These are phyloP conservation scores for Hypoxylon sp. DNA, from an alignment of 2,329 filamentous ascomycete genomes.

Conservation along the genomic window DNA sequence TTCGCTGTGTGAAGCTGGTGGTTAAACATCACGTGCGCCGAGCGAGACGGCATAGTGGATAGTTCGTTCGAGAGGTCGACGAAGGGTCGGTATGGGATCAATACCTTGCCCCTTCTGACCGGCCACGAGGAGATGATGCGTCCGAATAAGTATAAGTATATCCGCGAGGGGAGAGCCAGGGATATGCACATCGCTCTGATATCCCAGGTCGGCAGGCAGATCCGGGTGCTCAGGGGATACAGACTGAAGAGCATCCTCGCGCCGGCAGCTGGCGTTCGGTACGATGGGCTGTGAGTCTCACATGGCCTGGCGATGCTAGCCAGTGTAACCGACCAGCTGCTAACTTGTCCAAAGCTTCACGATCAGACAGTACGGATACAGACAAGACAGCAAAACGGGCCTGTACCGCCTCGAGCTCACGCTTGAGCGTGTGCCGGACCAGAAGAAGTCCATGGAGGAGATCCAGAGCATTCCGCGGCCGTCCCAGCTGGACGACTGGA, in stretches of 20 bases:
- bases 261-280: constrained; percentile 65
- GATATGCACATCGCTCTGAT: constrained; percentile 65
- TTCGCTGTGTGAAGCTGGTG: constrained; percentile 62
- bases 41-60: constrained; percentile 66
- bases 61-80: constrained; percentile 60
- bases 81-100: constrained; percentile 60
- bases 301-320: neutral
- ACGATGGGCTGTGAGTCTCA: constrained; percentile 67
- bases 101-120: constrained; percentile 63
- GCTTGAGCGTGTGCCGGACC: constrained; percentile 59
- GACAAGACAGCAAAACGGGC: constrained; percentile 55
- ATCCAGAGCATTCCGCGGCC: constrained; percentile 63
- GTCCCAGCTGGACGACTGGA: constrained; percentile 69
- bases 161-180: constrained; percentile 56
- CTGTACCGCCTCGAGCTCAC: constrained; percentile 60
- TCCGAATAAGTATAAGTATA: constrained; percentile 57
- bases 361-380: constrained; percentile 62
- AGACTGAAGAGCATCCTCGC: constrained; percentile 64
- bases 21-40: constrained; percentile 67
- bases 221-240: constrained; percentile 66
- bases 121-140: constrained; percentile 62
- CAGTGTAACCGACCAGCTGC: neutral
- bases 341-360: constrained; percentile 58
- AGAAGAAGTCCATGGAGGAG: constrained; percentile 59
- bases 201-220: constrained; percentile 61